A percentile compares a stretch with the other conserved stretches of the same genome.
phyloP scores from a whole-genome alignment of 176 grass and related monocot genomes.

The Zea luxurians region DNA sequence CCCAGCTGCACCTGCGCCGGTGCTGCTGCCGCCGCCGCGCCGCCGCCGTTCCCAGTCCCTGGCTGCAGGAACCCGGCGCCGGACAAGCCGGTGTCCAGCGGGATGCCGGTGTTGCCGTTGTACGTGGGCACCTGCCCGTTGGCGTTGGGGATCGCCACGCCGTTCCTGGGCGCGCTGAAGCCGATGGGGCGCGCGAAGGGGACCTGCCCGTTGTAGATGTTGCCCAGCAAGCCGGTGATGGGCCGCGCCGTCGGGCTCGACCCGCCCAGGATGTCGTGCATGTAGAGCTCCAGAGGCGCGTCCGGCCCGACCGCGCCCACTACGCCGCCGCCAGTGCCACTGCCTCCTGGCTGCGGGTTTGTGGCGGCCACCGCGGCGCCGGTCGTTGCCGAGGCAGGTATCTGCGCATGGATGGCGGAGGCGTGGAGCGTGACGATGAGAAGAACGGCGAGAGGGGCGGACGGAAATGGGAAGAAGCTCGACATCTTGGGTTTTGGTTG shows the following conservation, averaged over 20 bases:
- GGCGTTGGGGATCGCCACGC: conserved; percentile 65
- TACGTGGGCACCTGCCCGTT: conserved; percentile 53
- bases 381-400: conserved; percentile 35
- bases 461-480: neutral
- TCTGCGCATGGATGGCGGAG: conserved; percentile 48
- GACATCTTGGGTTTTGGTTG: conserved; percentile 35
- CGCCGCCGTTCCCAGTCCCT: neutral
- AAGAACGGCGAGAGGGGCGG: conserved; percentile 30
- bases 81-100: conserved; percentile 63
- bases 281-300: conserved; percentile 57
- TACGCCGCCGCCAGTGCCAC: neutral
- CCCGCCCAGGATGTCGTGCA: conserved; percentile 72
- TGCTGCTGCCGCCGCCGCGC: conserved; percentile 8
- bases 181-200: conserved; percentile 71
- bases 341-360: conserved; percentile 36
- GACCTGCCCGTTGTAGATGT: conserved; percentile 74
- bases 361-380: conserved; percentile 39
- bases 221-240: conserved; percentile 65
- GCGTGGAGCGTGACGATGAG: conserved; percentile 36
- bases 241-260: conserved; percentile 65
- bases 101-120: conserved; percentile 64
- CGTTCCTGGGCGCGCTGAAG: conserved; percentile 52
- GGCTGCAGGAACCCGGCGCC: conserved; percentile 44
- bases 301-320: conserved; percentile 27
- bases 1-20: conserved; percentile 53